These are phyloP conservation scores for Trichosanthes truncata DNA, from an alignment of 306 rosid species.

Conservation along the genomic window DNA sequence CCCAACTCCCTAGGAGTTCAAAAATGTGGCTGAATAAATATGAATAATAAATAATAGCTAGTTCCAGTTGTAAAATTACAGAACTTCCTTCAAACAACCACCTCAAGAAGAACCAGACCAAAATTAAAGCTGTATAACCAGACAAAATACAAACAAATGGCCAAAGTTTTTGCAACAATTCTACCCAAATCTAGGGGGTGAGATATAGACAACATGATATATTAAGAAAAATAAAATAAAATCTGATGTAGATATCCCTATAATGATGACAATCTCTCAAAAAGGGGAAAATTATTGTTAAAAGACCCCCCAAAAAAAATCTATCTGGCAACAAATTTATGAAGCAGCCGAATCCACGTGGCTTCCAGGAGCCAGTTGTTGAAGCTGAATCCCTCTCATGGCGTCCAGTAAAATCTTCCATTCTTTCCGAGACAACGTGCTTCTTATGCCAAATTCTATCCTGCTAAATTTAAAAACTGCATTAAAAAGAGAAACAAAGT, in stretches of 20 bases:
- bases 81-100: not conserved
- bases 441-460: not conserved
- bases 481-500: not conserved
- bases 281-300: not conserved
- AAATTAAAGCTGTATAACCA: not conserved
- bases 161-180: constrained; percentile 2
- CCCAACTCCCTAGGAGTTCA: not conserved
- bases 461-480: not conserved
- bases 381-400: not conserved
- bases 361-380: not conserved
- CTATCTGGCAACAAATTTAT: constrained; percentile 7
- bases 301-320: not conserved
- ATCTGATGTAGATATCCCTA: constrained; percentile 4
- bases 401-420: not conserved
- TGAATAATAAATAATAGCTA: not conserved
- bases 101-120: not conserved
- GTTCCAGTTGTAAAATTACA: not conserved
- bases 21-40: not conserved
- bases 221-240: constrained; percentile 1
- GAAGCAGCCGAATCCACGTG: not conserved
- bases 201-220: not conserved
- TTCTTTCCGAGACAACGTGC: not conserved
- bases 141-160: constrained; percentile 1
- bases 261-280: not conserved
- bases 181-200: constrained; percentile 2